Evolutionary conservation across 306 rosid genomes (phyloP).

Genomic region (Neltuma alba): DNA sequence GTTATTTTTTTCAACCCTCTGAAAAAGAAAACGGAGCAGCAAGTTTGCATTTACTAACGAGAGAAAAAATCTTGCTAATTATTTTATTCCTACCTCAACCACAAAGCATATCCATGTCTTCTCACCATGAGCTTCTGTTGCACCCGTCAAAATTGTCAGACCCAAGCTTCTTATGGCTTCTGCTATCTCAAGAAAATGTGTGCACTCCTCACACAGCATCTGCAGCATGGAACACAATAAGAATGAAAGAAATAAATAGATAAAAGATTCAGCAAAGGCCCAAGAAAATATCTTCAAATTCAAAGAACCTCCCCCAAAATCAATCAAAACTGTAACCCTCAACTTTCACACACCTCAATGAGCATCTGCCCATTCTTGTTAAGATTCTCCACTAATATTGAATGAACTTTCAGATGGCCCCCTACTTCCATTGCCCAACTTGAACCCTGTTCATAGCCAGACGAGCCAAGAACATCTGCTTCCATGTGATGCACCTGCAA

Average conservation of each 20-base stretch:
- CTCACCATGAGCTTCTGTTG: slow-evolving; percentile 79
- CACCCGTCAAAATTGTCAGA: slow-evolving; percentile 78
- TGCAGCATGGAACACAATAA: slow-evolving; percentile 41
- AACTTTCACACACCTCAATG: slow-evolving; percentile 68
- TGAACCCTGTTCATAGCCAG: slow-evolving; percentile 75
- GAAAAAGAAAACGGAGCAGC: not conserved
- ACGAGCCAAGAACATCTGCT: slow-evolving; percentile 61
- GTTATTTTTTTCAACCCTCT: not conserved
- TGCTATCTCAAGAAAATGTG: slow-evolving; percentile 96
- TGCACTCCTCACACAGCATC: slow-evolving; percentile 96
- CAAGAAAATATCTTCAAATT: not conserved
- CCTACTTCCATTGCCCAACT: slow-evolving; percentile 99
- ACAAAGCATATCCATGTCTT: slow-evolving; percentile 91
- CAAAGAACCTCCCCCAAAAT: not conserved
- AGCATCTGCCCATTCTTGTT: slow-evolving; percentile 92
- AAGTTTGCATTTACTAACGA: not conserved
- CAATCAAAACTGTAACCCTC: slow-evolving; percentile 24
- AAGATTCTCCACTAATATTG: slow-evolving; percentile 87
- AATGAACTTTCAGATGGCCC: slow-evolving; percentile 90
- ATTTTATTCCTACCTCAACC: slow-evolving; percentile 75
- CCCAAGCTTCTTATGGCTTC: slow-evolving; percentile 92
- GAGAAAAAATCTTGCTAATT: slow-evolving; percentile 4
- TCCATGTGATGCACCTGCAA: slow-evolving; percentile 65
- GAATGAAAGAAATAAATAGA: slow-evolving; percentile 6
- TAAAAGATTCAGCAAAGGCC: not conserved